phyloP scores from a whole-genome alignment of 305 asterid species.

The Fraxinus velutina region DNA sequence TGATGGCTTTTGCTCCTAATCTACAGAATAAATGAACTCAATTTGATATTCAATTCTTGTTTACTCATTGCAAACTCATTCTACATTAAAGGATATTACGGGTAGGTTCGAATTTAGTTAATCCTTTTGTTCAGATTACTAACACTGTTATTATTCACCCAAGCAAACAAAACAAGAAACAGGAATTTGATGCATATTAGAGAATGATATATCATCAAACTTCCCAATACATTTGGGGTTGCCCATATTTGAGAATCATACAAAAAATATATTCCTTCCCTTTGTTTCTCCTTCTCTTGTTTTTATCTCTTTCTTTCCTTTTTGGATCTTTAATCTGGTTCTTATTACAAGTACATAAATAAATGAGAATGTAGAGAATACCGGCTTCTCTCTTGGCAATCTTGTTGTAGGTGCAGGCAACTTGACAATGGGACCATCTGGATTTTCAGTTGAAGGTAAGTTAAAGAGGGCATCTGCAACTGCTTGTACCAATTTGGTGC shows the following conservation, averaged over 20 bases:
- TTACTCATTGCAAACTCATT: background rate
- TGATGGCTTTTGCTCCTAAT: background rate
- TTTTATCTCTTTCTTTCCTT: background rate
- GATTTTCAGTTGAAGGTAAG: constrained; percentile 68
- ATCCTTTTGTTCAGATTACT: background rate
- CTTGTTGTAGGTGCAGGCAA: constrained; percentile 77
- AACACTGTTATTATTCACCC: background rate
- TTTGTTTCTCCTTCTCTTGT: background rate
- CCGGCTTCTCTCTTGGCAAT: constrained; percentile 87
- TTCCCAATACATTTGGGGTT: background rate
- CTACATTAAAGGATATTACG: background rate
- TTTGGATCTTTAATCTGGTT: background rate
- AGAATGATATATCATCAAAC: background rate
- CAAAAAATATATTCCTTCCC: background rate
- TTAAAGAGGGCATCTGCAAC: constrained; percentile 76
- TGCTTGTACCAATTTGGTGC: constrained; percentile 78
- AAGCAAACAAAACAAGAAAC: background rate
- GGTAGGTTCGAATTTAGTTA: background rate
- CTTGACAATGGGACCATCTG: constrained; percentile 68
- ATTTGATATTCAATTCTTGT: background rate
- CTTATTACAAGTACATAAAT: background rate
- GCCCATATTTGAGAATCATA: background rate
- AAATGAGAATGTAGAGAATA: constrained; percentile 27
- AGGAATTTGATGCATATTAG: background rate
- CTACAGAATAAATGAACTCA: background rate